Base-by-base conservation (phyloP, 768 basidiomycete species). In the Boletellus ananas region DNA sequence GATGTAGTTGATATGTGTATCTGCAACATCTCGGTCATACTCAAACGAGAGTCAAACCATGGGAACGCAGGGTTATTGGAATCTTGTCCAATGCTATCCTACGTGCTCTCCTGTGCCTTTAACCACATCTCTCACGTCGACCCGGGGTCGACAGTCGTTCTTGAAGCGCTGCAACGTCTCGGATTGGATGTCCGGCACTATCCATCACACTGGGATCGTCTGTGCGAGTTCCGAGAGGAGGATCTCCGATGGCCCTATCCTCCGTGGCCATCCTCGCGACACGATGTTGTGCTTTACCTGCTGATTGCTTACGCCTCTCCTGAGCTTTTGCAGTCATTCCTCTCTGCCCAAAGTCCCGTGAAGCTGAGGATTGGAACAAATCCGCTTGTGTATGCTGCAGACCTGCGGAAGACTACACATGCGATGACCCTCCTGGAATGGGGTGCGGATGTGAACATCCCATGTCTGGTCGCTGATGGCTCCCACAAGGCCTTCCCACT, bases 381-480 rank as follows among this genome's bases (percentile, higher is more conserved):
- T 6, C 47, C 54, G 3, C 47, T 54, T 3, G 18, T 56, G 25
- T 52, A 55, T 25, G 50, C 46, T 5, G n/a, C 46, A 14, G 33
- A 45, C 3, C 45, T 37, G 5, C 18, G 17, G 10, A 54, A 49
- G 25, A n/a, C 36, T 14, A 44, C 49, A 3, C 51, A 54, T 34
- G 40, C 47, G 14, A 25, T 34, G 17, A 13, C 17, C 10, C 34
- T 47, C 21, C 21, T 47, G 11, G 11, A n/a, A 16, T 14, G 29
- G 2, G 29, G 27, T n/a, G n/a, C 29, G 7, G 17, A 39, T 31
- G 29, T 38, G 14, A 38, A 38, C 18, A 20, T 27, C 16, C 45
- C 8, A 9, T 17, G 37, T 18, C 13, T 47, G 17, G 45, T 16
- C 13, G 11, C 36, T 27, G 45, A 45, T 27, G 45, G 36, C 9